Percentiles rank a stretch among this genome's conserved stretches.
Conservation (phyloP, 176 grass and related monocot species). For the sorghum (Sorghum bicolor) region Sorghum_bicolor_NCBIv3 NC_012873.2:65126501-65127000, state of each 20-base stretch:
- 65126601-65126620: neutral
- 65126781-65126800: neutral
- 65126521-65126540: constrained; percentile 79
- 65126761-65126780: neutral
- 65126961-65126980: neutral
- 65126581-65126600: constrained; percentile 79
- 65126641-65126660: neutral
- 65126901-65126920: neutral
- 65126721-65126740: neutral
- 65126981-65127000: too few relatives aligned
- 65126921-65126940: neutral
- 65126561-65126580: constrained; percentile 87
- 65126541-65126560: constrained; percentile 99
- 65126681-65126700: neutral
- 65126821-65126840: neutral
- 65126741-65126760: neutral
- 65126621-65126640: neutral
- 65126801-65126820: neutral
- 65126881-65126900: neutral
- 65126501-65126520: constrained; percentile 93
- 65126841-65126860: neutral
- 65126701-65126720: neutral
- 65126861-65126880: neutral
- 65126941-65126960: neutral
- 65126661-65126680: neutral